Base-by-base conservation (phyloP, 2,329 filamentous ascomycete species). In the Tolypocladium ovalisporum region DNA sequence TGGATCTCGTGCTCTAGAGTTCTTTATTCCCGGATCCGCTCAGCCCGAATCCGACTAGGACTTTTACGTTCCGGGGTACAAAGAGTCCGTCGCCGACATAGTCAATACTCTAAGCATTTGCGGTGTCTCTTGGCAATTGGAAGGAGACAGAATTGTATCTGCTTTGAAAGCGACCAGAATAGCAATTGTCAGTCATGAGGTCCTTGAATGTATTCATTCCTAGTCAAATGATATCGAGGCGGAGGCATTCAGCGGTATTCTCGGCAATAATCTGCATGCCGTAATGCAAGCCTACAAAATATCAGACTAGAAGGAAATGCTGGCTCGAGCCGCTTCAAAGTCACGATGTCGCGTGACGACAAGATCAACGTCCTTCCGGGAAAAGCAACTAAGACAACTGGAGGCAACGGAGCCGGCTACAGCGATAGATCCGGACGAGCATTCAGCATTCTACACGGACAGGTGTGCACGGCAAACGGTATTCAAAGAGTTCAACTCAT, bases 61-160 rank as follows among this genome's bases (percentile, higher is more conserved):
- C 22, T 60, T 60, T 52, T 61, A 55, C 40, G 24, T 61, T 15
- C 56, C 51, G 7, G 56, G 39, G 6, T 61, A 61, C 24, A 60
- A 55, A 27, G 55, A 61, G 29, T 61, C 42, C 13, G 58, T 60
- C 1, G 40, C 39, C 15, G 49, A 61, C 4, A 61, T 61, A 22
- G 56, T 61, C 1, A 58, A 59, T 42, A 58, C 49, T n/a, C 52
- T 61, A 13, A 6, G 56, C 7, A 53, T 58, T 13, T 59, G 47
- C 19, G 35, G 59, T 15, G 54, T 61, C 8, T 44, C 42, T 13
- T 61, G 35, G 58, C 40, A 58, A 51, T 40, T 40, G 10, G 39
- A 57, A 9, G 54, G 22, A 40, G 39, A 37, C 17, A 36, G 13
- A 7, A 55, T 57, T 27, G 8, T 37, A 36, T 27, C 15, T 22